Base-by-base conservation (phyloP, 1,284 basidiomycete genomes). In the Ceratobasidium sp. region DNA sequence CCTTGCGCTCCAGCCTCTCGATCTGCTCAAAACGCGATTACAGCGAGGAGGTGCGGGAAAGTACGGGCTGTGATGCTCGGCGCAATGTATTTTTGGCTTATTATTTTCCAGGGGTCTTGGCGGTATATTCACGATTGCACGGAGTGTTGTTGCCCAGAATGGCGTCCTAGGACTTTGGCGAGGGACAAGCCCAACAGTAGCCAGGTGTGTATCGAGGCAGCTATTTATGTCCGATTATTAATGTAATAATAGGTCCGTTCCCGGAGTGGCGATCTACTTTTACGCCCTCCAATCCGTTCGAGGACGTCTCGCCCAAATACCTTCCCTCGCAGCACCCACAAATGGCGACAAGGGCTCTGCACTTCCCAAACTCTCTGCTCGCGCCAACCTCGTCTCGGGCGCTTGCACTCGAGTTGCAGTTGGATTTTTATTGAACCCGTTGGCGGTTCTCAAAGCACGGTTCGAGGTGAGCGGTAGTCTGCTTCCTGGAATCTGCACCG, bases 361-460 rank as follows among this genome's bases (percentile, higher is more conserved):
- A 1, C 87, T 97, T 19, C 93, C 95, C 0, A 92, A 90, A 77
- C 88, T 98, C 6, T 92, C 91, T 0, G 89, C 85, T 56, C 87
- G 90, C 77, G 97, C 97, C 0, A 99, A 99, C 83, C 87, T 99
- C 1, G 76, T 98, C 13, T 93, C 97, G 0, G 97, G 97, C 1
- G 97, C 96, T 0, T 89, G 93, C 2, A 91, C 95, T 0, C 89
- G 98, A 64, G 92, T 96, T 13, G 87, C 87, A 0, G 94, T 99
- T 0, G 97, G 97, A 0, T 92, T 98, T 81, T 79, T 97, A 0
- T 82, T 99, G 77, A 99, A 97, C 82, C 98, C 97, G 0, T 91
- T 99, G 80, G 95, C 97, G 0, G 91, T 99, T 15, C 85, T 99
- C 76, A 99, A 99, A 85, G 95, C 97, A 29, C 89, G 97, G 15